Percentiles rank a stretch among this genome's conserved stretches.
These are phyloP conservation scores for Trichosporon inkin DNA, from an alignment of 1,284 basidiomycete genomes.

Conservation along the genomic window DNA sequence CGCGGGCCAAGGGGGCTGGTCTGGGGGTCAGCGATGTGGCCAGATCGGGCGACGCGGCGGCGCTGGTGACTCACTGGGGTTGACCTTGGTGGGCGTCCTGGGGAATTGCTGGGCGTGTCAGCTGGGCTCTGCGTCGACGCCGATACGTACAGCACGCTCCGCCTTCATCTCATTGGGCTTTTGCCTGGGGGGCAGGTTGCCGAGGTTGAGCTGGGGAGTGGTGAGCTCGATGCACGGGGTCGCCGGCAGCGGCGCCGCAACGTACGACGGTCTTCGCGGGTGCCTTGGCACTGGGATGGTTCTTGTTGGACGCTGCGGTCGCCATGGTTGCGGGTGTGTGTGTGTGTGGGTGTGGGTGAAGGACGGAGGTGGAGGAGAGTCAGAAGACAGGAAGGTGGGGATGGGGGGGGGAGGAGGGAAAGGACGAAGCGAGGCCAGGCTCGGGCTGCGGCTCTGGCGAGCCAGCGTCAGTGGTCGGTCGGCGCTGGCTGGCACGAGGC, in stretches of 20 bases:
- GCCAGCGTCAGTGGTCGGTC: too few species aligned
- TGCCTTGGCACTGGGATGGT: constrained; percentile 39
- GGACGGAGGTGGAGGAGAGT: background rate
- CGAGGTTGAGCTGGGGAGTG: constrained; percentile 45
- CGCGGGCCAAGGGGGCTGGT: constrained; percentile 96
- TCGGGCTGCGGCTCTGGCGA: background rate
- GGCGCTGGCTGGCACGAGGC: too few species aligned
- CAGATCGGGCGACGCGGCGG: constrained; percentile 7
- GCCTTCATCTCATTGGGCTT: constrained; percentile 44
- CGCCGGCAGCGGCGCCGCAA: constrained; percentile 5
- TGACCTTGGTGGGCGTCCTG: constrained; percentile 53
- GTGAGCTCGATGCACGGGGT: constrained; percentile 2
- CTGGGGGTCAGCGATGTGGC: constrained; percentile 25
- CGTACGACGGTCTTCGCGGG: constrained; percentile 12
- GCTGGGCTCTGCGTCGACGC: background rate
- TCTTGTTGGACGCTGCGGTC: constrained; percentile 21
- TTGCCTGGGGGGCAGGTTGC: constrained; percentile 48
- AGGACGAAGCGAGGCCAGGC: background rate
- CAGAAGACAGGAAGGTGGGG: background rate
- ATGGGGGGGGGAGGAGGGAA: background rate
- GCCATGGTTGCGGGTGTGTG: constrained; percentile 6
- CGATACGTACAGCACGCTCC: constrained; percentile 35
- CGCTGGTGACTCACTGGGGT: constrained; percentile 41
- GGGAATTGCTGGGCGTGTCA: constrained; percentile 29
- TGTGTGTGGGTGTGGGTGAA: constrained; percentile 1